A percentile compares a stretch with the other conserved stretches of the same genome.
These are phyloP conservation scores for Termitomyces sp. DNA, from an alignment of 768 basidiomycete genomes.

Conservation along the genomic window DNA sequence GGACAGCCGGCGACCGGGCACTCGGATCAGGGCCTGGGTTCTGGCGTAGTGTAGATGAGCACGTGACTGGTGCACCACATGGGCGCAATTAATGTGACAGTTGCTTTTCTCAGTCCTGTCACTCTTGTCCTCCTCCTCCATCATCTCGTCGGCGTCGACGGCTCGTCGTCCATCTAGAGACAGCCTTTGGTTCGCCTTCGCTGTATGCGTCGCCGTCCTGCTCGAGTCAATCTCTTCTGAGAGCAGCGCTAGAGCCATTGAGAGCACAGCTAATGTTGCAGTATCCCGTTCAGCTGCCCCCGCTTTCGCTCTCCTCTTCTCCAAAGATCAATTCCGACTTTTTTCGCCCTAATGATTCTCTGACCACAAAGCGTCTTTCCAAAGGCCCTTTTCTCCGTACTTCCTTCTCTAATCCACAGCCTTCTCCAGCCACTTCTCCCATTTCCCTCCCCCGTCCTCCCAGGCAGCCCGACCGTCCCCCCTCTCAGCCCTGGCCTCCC, in stretches of 20 bases:
- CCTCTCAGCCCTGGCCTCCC: slow-evolving; percentile 21
- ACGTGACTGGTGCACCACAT: too few species aligned
- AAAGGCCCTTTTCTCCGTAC: slow-evolving; percentile 33
- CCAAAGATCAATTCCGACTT: slow-evolving; percentile 34
- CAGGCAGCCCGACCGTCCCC: slow-evolving; percentile 25
- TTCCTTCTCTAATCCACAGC: slow-evolving; percentile 22
- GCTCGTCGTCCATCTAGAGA: slow-evolving; percentile 15
- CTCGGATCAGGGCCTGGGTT: slow-evolving; percentile 27
- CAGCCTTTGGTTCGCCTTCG: slow-evolving; percentile 10
- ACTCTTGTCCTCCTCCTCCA: slow-evolving; percentile 12
- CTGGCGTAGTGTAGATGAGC: slow-evolving; percentile 22
- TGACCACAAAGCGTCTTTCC: slow-evolving; percentile 35
- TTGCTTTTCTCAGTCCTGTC: slow-evolving; percentile 20
- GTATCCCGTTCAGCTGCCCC: slow-evolving; percentile 43
- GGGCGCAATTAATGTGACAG: slow-evolving; percentile 15
- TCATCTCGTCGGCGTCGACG: slow-evolving; percentile 21
- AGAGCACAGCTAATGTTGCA: slow-evolving; percentile 57
- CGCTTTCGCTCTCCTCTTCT: slow-evolving; percentile 33
- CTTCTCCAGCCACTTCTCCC: slow-evolving; percentile 23
- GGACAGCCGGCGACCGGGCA: slow-evolving; percentile 16
- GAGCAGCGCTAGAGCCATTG: too few species aligned
- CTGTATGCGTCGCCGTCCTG: slow-evolving; percentile 26
- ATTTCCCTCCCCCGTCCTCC: slow-evolving; percentile 32
- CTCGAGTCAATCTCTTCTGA: slow-evolving; percentile 31
- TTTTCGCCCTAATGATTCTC: slow-evolving; percentile 39